These are phyloP conservation scores for Coniochaeta sp. DNA, from an alignment of 2,329 filamentous ascomycete species.

Conservation along the genomic window DNA sequence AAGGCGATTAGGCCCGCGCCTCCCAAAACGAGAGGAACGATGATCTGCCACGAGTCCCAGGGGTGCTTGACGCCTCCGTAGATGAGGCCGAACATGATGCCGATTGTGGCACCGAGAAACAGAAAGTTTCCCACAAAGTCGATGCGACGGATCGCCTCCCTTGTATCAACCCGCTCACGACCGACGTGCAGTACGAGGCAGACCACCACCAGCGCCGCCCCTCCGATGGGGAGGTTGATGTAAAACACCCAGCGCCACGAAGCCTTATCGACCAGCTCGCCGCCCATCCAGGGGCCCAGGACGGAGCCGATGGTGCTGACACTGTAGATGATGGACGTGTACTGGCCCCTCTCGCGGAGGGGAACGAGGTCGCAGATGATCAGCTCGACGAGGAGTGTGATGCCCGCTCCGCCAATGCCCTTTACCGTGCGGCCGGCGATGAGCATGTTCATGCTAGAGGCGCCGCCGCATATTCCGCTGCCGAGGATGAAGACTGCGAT, in stretches of 20 bases:
- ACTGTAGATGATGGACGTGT: constrained; percentile 23
- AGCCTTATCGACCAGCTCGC: constrained; percentile 9
- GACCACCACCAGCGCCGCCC: constrained; percentile 4
- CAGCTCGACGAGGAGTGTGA: constrained; percentile 8
- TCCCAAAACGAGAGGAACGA: constrained; percentile 32
- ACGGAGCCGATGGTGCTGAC: constrained; percentile 24
- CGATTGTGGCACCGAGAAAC: constrained; percentile 24
- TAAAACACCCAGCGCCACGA: constrained; percentile 33
- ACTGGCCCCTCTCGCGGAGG: constrained; percentile 34
- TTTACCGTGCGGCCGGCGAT: constrained; percentile 12
- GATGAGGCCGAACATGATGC: constrained; percentile 30
- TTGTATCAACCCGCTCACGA: not conserved
- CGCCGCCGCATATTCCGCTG: constrained; percentile 40
- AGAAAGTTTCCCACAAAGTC: constrained; percentile 26
- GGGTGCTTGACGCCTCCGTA: constrained; percentile 28
- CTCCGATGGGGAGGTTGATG: constrained; percentile 18
- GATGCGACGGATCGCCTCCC: constrained; percentile 3
- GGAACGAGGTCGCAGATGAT: constrained; percentile 36
- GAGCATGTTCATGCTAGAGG: constrained; percentile 5
- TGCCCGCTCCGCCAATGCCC: constrained; percentile 10
- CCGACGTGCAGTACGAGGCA: constrained; percentile 10
- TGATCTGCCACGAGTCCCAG: constrained; percentile 26
- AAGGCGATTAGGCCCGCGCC: constrained; percentile 28
- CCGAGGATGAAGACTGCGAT: constrained; percentile 43
- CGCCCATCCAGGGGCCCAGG: constrained; percentile 20